Evolutionary conservation across 179 eudicot species (phyloP).

Genomic region (Beta corolliflora): DNA sequence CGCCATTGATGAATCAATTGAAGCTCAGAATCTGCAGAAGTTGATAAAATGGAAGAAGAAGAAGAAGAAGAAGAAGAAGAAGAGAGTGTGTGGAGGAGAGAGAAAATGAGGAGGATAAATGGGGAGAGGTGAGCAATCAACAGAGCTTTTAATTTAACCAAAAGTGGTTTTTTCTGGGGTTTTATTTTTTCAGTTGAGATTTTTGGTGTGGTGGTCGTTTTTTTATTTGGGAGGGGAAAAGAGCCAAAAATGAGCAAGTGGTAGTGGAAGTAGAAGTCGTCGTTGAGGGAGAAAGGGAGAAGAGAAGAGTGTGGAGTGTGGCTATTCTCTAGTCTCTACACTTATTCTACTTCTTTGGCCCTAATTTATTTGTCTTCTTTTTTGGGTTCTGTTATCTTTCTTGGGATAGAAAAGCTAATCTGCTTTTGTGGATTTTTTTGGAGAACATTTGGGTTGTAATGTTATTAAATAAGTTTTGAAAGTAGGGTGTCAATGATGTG

Average conservation of each 20-base stretch:
- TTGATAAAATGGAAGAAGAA: not conserved
- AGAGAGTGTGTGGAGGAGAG: conserved; percentile 35
- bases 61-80: not conserved
- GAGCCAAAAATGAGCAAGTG: too few relatives aligned
- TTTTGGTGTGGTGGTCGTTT: not conserved
- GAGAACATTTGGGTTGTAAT: not conserved
- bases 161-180: too few relatives aligned
- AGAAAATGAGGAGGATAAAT: conserved; percentile 1
- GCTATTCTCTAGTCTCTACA: not conserved
- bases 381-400: not conserved
- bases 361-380: conserved; percentile 17
- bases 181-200: not conserved
- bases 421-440: not conserved
- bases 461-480: too few relatives aligned
- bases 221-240: too few relatives aligned
- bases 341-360: conserved; percentile 15
- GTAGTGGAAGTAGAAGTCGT: not conserved
- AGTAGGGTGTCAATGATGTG: too few relatives aligned
- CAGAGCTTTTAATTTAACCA: too few relatives aligned
- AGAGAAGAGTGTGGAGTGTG: conserved; percentile 7
- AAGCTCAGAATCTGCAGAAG: not conserved
- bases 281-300: not conserved
- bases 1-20: conserved; percentile 50
- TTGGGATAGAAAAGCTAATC: not conserved
- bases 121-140: not conserved